Conservation (phyloP, 257 asterid species). For the Solanum medicagineum region DNA sequence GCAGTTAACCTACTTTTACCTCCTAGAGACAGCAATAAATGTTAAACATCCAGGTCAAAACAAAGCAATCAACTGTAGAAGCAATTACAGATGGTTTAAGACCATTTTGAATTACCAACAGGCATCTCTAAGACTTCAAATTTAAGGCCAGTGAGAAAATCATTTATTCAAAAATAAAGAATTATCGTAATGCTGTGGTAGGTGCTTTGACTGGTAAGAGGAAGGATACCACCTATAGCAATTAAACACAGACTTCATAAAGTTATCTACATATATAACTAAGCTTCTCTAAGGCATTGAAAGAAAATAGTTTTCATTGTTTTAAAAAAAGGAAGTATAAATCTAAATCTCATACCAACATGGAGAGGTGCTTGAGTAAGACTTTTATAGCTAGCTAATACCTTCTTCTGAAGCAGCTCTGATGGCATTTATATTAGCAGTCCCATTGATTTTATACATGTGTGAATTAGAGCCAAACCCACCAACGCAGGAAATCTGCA, state of each 20-base stretch:
- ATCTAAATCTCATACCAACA: not conserved
- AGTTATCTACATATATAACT: not conserved
- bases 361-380: not conserved
- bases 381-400: conserved; percentile 6
- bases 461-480: conserved; percentile 89
- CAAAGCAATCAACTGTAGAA: not conserved
- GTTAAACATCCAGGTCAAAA: not conserved
- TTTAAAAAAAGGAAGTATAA: not conserved
- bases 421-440: conserved; percentile 92
- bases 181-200: not conserved
- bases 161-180: not conserved
- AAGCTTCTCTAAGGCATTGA: not conserved
- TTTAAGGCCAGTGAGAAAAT: not conserved
- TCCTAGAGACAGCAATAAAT: not conserved
- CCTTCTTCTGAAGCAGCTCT: conserved; percentile 97
- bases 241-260: not conserved
- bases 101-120: not conserved
- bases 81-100: not conserved
- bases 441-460: conserved; percentile 94
- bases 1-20: not conserved
- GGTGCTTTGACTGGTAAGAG: not conserved
- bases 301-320: not conserved
- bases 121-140: not conserved
- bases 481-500: conserved; percentile 95
- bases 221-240: not conserved